Percentiles rank a stretch among this genome's conserved stretches.
Conservation (phyloP, 2,329 filamentous ascomycete species). For the Claviceps lovelessii region DNA sequence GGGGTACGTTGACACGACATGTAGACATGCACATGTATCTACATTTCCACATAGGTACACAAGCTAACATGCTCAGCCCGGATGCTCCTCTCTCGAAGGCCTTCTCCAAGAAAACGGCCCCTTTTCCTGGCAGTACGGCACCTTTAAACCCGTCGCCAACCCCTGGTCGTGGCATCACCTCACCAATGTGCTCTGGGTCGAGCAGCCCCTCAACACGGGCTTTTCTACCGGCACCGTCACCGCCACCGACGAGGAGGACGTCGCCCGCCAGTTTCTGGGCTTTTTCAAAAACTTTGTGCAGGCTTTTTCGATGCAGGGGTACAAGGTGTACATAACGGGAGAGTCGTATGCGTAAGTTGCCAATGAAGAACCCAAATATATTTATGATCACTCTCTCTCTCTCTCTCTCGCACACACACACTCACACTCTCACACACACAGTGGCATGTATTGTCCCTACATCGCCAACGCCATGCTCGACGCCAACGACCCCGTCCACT, state of each 20-base stretch:
- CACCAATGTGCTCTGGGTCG: conserved; percentile 50
- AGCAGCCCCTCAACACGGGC: conserved; percentile 53
- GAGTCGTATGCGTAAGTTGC: conserved; percentile 40
- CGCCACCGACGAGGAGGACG: conserved; percentile 50
- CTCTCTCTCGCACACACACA: no score
- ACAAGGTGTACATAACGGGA: conserved; percentile 60
- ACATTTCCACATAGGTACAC: not conserved
- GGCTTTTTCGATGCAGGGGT: conserved; percentile 49
- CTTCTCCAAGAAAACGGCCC: conserved; percentile 67
- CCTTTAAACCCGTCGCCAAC: conserved; percentile 49
- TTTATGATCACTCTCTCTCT: no score
- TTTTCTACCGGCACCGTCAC: conserved; percentile 52
- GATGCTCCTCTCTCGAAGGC: conserved; percentile 48
- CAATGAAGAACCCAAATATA: no score
- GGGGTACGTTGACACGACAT: conserved; percentile 19
- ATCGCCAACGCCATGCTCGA: conserved; percentile 57
- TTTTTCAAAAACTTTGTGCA: conserved; percentile 69
- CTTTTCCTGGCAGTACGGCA: conserved; percentile 57
- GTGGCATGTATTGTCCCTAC: conserved; percentile 50
- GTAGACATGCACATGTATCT: not conserved
- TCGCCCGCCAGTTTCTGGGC: conserved; percentile 55
- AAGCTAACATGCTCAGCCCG: conserved; percentile 18
- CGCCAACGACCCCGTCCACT: conserved; percentile 46
- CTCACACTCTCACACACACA: not conserved
- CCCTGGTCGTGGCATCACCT: conserved; percentile 48